phyloP scores from a whole-genome alignment of 768 basidiomycete species.

The Amanita pallidorosea region DNA sequence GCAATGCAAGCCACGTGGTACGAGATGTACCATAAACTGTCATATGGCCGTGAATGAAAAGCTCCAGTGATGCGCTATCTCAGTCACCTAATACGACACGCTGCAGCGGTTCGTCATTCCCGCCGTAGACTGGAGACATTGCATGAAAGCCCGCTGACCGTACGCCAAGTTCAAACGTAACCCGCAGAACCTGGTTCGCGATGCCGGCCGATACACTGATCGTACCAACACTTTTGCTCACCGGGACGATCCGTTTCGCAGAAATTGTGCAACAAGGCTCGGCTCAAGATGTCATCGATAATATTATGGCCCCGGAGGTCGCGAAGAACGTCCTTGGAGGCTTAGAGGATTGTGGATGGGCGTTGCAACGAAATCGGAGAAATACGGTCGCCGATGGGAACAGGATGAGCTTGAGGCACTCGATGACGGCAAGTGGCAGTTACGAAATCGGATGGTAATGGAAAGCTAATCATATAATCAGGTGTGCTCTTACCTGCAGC shows the following conservation, averaged over 20 bases:
- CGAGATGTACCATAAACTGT: neutral
- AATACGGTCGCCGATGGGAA: no score
- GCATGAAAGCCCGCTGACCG: neutral
- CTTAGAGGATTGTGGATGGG: slow-evolving; percentile 53
- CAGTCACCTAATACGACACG: no score
- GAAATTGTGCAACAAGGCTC: no score
- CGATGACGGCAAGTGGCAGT: slow-evolving; percentile 40
- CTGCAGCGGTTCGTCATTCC: no score
- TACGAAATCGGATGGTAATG: neutral
- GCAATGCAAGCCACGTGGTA: neutral
- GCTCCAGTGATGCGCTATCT: slow-evolving; percentile 2
- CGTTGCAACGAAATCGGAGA: no score
- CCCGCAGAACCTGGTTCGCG: neutral
- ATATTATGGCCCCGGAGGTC: slow-evolving; percentile 35
- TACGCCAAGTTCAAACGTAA: no score
- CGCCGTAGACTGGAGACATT: neutral
- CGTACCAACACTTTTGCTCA: no score
- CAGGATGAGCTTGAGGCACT: slow-evolving; percentile 58
- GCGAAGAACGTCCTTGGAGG: slow-evolving; percentile 45
- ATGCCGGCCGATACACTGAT: slow-evolving; percentile 17
- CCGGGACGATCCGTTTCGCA: no score
- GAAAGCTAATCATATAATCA: slow-evolving; percentile 14
- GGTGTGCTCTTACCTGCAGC: slow-evolving; percentile 39
- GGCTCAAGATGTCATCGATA: slow-evolving; percentile 49
- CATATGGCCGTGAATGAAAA: neutral